A percentile compares a stretch with the other conserved stretches of the same genome.
phyloP scores from a whole-genome alignment of 2,329 filamentous ascomycete species.

The Apiospora saccharicola region DNA sequence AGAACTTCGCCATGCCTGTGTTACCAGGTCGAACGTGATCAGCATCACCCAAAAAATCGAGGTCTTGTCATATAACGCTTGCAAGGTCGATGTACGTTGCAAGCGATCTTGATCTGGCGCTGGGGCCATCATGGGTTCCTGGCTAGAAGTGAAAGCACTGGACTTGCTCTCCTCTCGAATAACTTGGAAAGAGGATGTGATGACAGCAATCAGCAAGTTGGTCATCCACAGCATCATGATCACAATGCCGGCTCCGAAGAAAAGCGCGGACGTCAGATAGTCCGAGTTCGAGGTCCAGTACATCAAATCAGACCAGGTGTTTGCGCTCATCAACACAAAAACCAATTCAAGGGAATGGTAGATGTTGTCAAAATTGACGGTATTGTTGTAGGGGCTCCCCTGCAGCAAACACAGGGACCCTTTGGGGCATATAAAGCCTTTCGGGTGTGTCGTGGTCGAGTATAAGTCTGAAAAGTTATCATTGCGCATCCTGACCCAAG shows the following conservation, averaged over 20 bases:
- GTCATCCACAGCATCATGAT: conserved; percentile 97
- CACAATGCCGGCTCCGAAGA: conserved; percentile 76
- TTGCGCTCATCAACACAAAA: conserved; percentile 98
- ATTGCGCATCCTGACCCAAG: conserved; percentile 67
- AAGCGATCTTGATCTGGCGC: conserved; percentile 54
- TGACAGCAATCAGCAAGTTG: conserved; percentile 93
- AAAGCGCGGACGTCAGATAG: conserved; percentile 85
- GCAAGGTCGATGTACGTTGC: conserved; percentile 59
- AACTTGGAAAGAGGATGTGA: conserved; percentile 97
- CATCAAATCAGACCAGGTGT: conserved; percentile 94
- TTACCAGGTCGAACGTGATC: conserved; percentile 81
- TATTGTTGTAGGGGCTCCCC: conserved; percentile 80
- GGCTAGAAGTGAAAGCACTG: conserved; percentile 87
- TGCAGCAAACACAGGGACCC: conserved; percentile 86
- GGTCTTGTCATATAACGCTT: conserved; percentile 77
- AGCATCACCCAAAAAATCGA: conserved; percentile 79
- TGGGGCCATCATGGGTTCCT: conserved; percentile 53
- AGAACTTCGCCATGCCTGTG: conserved; percentile 79
- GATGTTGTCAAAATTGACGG: conserved; percentile 95
- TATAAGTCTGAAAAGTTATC: conserved; percentile 54
- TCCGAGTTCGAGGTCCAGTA: conserved; percentile 94
- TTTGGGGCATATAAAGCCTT: conserved; percentile 87
- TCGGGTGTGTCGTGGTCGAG: conserved; percentile 63
- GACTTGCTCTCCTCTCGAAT: conserved; percentile 95
- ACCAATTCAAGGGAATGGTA: conserved; percentile 90